phyloP scores from a whole-genome alignment of 2,329 filamentous ascomycete genomes.

The Magnaporthales sp. region DNA sequence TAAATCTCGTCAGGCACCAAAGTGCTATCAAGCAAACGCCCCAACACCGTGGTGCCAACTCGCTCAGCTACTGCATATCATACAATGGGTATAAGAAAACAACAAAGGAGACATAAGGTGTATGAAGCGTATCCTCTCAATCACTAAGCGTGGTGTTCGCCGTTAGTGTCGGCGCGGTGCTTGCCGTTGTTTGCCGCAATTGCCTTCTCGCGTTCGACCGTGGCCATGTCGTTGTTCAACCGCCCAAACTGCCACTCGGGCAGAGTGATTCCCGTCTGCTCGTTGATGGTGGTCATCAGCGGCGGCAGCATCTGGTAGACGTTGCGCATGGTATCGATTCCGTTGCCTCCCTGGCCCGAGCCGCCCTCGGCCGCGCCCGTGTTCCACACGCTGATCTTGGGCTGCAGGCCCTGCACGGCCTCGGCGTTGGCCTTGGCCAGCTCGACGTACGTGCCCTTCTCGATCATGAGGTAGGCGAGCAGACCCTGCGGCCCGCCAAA shows the following conservation, averaged over 20 bases:
- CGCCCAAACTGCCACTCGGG: slow-evolving; percentile 66
- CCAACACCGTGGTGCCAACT: neutral
- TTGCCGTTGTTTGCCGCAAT: too few species aligned
- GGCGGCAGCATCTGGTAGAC: slow-evolving; percentile 80
- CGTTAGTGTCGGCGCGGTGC: too few species aligned
- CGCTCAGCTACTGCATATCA: neutral
- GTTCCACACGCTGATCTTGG: slow-evolving; percentile 89
- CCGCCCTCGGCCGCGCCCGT: slow-evolving; percentile 48
- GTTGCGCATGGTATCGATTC: slow-evolving; percentile 63
- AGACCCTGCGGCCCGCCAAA: slow-evolving; percentile 73
- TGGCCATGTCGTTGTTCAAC: slow-evolving; percentile 21
- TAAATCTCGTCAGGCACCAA: neutral
- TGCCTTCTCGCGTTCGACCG: slow-evolving; percentile 25
- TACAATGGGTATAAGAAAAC: neutral
- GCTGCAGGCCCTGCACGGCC: slow-evolving; percentile 68
- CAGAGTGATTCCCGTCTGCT: slow-evolving; percentile 76
- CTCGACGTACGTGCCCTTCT: slow-evolving; percentile 69
- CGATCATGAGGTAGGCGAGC: slow-evolving; percentile 81
- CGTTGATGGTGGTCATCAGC: slow-evolving; percentile 75
- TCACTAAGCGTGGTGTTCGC: neutral
- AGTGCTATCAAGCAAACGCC: neutral
- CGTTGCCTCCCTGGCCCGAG: slow-evolving; percentile 28
- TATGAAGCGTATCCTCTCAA: neutral
- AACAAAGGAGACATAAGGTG: neutral
- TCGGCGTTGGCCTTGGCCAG: slow-evolving; percentile 70